These are phyloP conservation scores for Gliomastix tumulicola DNA, from an alignment of 2,329 filamentous ascomycete species.

Conservation along the genomic window DNA sequence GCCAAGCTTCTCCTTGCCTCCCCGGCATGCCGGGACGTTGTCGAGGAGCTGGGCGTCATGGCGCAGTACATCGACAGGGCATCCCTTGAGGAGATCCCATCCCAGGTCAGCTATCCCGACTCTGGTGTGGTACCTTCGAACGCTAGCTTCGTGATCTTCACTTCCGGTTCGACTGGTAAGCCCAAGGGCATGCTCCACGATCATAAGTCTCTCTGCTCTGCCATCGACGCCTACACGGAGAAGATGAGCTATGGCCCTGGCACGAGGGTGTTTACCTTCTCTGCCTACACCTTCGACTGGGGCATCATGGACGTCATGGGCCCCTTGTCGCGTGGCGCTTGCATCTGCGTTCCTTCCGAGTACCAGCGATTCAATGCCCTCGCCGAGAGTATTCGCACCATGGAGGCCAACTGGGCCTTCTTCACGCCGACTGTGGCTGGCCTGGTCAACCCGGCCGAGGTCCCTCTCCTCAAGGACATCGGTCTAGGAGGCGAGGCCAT, in stretches of 20 bases:
- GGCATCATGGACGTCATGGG: constrained; percentile 5
- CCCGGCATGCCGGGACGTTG: neutral
- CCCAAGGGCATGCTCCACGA: constrained; percentile 1
- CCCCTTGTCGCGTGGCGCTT: constrained; percentile 5
- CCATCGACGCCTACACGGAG: constrained; percentile 1
- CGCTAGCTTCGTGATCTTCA: neutral
- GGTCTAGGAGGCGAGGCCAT: constrained; percentile 6
- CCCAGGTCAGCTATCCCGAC: too few relatives aligned
- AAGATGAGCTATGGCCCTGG: neutral
- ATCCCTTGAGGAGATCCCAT: neutral
- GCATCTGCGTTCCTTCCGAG: constrained; percentile 8
- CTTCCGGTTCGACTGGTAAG: neutral
- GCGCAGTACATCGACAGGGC: neutral
- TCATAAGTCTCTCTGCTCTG: neutral
- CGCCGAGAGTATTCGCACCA: neutral
- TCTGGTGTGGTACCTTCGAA: neutral
- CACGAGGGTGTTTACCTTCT: constrained; percentile 37
- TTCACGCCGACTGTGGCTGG: constrained; percentile 2
- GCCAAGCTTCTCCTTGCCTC: neutral
- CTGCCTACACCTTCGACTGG: constrained; percentile 15
- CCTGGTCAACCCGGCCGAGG: neutral
- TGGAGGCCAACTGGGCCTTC: constrained; percentile 1
- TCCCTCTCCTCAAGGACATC: constrained; percentile 1
- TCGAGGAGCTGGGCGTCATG: neutral
- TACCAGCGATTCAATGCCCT: constrained; percentile 1